Evolutionary conservation across 805 yeast species (phyloP).

Genomic region (Pichia nakasei): DNA sequence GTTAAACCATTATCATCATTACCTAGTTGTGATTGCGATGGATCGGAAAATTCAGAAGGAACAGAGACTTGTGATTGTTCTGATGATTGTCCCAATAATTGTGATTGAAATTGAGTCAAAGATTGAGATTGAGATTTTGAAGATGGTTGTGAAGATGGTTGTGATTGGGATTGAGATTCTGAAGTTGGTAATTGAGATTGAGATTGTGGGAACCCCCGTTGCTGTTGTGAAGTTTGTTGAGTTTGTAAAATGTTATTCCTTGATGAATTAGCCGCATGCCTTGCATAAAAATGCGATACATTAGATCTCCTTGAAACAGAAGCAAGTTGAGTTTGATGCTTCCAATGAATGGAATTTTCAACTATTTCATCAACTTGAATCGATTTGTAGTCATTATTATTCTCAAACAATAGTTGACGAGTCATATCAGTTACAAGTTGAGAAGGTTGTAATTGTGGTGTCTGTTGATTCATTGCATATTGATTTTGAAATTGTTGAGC

Average conservation of each 20-base stretch:
- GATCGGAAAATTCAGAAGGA: too few relatives aligned
- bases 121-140: conserved; percentile 13
- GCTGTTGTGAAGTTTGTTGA: too few relatives aligned
- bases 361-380: conserved; percentile 28
- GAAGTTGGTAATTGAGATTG: background rate
- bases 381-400: conserved; percentile 10
- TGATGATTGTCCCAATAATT: too few relatives aligned
- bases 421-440: conserved; percentile 21
- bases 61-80: too few relatives aligned
- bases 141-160: conserved; percentile 1
- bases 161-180: conserved; percentile 15
- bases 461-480: conserved; percentile 16
- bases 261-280: conserved; percentile 68
- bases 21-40: background rate
- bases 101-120: too few relatives aligned
- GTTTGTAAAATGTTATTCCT: conserved; percentile 31
- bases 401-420: conserved; percentile 1
- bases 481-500: conserved; percentile 21
- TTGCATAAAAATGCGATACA: conserved; percentile 73
- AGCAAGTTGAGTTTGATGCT: conserved; percentile 67
- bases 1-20: conserved; percentile 16
- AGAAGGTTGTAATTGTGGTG: conserved; percentile 20
- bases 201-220: too few relatives aligned
- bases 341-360: conserved; percentile 51
- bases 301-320: conserved; percentile 58